These are phyloP conservation scores for Euclidium syriacum DNA, from an alignment of 345 rosid genomes.

Conservation along the genomic window DNA sequence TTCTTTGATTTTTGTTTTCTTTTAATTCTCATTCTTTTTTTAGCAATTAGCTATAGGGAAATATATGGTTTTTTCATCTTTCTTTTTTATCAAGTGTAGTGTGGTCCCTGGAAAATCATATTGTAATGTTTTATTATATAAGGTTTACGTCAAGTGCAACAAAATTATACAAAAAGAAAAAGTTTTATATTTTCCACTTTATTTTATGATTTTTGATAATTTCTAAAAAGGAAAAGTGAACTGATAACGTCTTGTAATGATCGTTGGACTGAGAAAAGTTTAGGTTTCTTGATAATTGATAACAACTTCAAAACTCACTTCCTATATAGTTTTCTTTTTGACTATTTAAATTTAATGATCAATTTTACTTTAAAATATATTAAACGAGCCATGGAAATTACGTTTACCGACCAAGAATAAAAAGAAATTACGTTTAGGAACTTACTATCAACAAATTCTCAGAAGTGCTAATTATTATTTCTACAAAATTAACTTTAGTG, in stretches of 20 bases:
- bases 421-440: too few relatives aligned
- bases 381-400: background rate
- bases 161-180: slow-evolving; percentile 4
- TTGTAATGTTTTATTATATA: slow-evolving; percentile 20
- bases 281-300: slow-evolving; percentile 16
- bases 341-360: background rate
- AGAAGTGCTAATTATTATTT: too few relatives aligned
- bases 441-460: too few relatives aligned
- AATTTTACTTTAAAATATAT: background rate
- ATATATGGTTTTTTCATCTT: slow-evolving; percentile 19
- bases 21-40: slow-evolving; percentile 31
- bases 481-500: too few relatives aligned
- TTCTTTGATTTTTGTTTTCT: slow-evolving; percentile 37
- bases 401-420: too few relatives aligned
- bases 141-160: slow-evolving; percentile 8
- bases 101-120: slow-evolving; percentile 13
- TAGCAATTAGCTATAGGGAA: slow-evolving; percentile 36
- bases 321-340: background rate
- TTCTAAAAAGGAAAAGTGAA: slow-evolving; percentile 19
- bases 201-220: slow-evolving; percentile 8
- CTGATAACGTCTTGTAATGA: slow-evolving; percentile 17
- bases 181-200: background rate
- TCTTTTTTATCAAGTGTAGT: background rate
- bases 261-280: slow-evolving; percentile 15
- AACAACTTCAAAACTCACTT: slow-evolving; percentile 1